These are phyloP conservation scores for Drechslera avenae DNA, from an alignment of 2,329 filamentous ascomycete genomes.

Conservation along the genomic window DNA sequence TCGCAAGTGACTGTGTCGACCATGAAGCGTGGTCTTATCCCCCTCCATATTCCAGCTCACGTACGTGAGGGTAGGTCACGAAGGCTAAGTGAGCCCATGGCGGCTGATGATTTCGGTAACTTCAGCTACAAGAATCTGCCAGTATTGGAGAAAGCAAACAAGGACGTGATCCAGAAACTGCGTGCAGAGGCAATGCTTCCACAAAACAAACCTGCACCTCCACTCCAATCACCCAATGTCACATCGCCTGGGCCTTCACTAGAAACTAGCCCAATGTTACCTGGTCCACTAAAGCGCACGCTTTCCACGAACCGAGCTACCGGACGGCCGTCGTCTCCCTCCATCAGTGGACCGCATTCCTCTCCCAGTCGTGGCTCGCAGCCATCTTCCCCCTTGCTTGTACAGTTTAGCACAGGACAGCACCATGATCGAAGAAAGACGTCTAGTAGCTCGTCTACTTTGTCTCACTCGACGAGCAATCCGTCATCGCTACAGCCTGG, in stretches of 20 bases:
- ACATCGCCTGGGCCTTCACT: slow-evolving; percentile 68
- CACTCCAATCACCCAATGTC: slow-evolving; percentile 50
- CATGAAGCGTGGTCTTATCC: slow-evolving; percentile 90
- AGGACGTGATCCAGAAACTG: slow-evolving; percentile 96
- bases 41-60: slow-evolving; percentile 93
- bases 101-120: slow-evolving; percentile 89
- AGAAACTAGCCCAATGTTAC: slow-evolving; percentile 83
- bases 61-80: slow-evolving; percentile 89
- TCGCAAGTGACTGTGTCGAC: slow-evolving; percentile 80
- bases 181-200: slow-evolving; percentile 85
- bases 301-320: slow-evolving; percentile 80
- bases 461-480: slow-evolving; percentile 76
- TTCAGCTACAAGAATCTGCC: slow-evolving; percentile 98
- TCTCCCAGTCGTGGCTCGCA: slow-evolving; percentile 87
- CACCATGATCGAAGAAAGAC: slow-evolving; percentile 86
- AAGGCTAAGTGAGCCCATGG: slow-evolving; percentile 86
- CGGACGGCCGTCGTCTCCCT: slow-evolving; percentile 80
- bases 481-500: slow-evolving; percentile 68
- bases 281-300: slow-evolving; percentile 79
- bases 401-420: slow-evolving; percentile 89
- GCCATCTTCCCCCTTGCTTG: slow-evolving; percentile 87
- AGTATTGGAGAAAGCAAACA: slow-evolving; percentile 96
- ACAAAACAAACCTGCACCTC: slow-evolving; percentile 57
- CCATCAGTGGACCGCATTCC: slow-evolving; percentile 78
- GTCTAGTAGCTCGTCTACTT: slow-evolving; percentile 83